These are phyloP conservation scores for Puya raimondii DNA, from an alignment of 176 grass and related monocot species.

Conservation along the genomic window DNA sequence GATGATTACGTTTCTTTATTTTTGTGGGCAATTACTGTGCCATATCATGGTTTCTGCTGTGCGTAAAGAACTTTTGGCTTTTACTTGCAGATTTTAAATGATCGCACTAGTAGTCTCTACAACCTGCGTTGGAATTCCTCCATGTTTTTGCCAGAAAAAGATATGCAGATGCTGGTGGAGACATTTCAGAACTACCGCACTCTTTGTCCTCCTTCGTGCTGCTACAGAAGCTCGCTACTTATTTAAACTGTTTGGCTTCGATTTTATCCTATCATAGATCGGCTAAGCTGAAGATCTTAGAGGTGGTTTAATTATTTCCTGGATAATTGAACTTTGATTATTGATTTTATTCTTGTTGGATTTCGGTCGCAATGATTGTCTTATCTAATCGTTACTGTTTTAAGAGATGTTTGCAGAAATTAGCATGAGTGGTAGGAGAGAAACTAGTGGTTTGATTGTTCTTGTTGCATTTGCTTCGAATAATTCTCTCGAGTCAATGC, in stretches of 20 bases:
- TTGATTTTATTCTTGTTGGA: not conserved
- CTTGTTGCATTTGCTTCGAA: not conserved
- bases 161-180: not conserved
- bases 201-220: too few species aligned
- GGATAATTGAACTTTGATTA: not conserved
- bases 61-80: not conserved
- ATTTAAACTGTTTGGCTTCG: not conserved
- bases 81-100: not conserved
- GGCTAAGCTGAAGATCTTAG: not conserved
- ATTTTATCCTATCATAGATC: not conserved
- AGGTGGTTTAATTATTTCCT: not conserved
- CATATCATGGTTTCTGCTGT: slow-evolving; percentile 2
- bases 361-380: not conserved
- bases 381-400: not conserved
- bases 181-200: not conserved
- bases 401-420: not conserved
- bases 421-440: not conserved
- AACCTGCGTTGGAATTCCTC: not conserved
- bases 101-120: not conserved
- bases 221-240: too few species aligned
- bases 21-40: not conserved
- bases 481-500: not conserved
- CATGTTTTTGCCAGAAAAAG: not conserved
- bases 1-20: not conserved
- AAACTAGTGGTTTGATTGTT: not conserved